These are phyloP conservation scores for Metschnikowia orientalis DNA, from an alignment of 805 yeast species.

Conservation along the genomic window DNA sequence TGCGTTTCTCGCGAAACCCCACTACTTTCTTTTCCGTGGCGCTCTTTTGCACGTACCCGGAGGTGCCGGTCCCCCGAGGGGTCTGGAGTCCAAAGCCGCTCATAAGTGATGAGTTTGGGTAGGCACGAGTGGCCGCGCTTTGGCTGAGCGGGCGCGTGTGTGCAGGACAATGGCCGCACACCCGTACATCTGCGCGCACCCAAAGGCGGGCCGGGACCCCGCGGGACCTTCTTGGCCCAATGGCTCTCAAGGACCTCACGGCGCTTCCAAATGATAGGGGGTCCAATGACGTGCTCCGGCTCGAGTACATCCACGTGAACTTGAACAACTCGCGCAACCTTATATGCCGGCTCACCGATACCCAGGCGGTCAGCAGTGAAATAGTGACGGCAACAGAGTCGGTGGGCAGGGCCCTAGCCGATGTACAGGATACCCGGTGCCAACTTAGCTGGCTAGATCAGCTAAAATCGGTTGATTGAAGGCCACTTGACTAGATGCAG, in stretches of 20 bases:
- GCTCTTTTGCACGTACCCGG: slow-evolving; percentile 55
- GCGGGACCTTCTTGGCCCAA: not conserved
- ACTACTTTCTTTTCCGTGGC: slow-evolving; percentile 21
- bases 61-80: slow-evolving; percentile 60
- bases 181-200: too few relatives aligned
- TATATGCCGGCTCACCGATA: slow-evolving; percentile 19
- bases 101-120: not conserved
- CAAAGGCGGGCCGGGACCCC: not conserved
- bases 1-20: slow-evolving; percentile 29
- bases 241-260: slow-evolving; percentile 24
- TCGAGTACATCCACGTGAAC: slow-evolving; percentile 36
- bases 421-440: slow-evolving; percentile 7
- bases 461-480: too few relatives aligned
- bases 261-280: slow-evolving; percentile 33
- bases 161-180: too few relatives aligned
- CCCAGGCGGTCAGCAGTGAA: slow-evolving; percentile 8
- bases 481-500: too few relatives aligned
- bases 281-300: slow-evolving; percentile 29
- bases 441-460: slow-evolving; percentile 17
- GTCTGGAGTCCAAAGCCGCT: slow-evolving; percentile 53
- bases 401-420: slow-evolving; percentile 7
- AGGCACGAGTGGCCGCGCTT: not conserved
- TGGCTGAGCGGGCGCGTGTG: too few relatives aligned
- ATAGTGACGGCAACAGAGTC: slow-evolving; percentile 4
- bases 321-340: slow-evolving; percentile 35